Base-by-base conservation (phyloP, 805 yeast species). In the Yarrowia bubula region DNA sequence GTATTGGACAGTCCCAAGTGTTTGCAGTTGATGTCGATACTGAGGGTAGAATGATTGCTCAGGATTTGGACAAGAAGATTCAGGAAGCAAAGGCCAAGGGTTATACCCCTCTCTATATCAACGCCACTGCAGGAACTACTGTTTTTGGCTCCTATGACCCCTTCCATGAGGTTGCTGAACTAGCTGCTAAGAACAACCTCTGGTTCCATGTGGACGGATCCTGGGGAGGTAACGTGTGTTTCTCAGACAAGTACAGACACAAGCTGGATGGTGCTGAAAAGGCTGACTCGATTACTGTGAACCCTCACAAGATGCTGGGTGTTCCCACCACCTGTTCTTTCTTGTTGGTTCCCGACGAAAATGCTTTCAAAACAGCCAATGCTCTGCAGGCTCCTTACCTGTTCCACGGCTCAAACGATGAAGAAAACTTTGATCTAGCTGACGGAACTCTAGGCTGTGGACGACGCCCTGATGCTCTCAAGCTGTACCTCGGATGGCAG, bases 381-480 rank as follows among this genome's bases (percentile, higher is more conserved):
- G 87, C 96, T 2, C 77, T 90, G 60, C 78, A 81, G 37, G 96
- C 96, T 0, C 95, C 95, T 4, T 90, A 90, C 72, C 76, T 90
- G 47, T 90, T 89, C 81, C 96, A 90, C 72, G 79, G 80, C 65
- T 81, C 77, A 44, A 83, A 78, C 4, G 85, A 83, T 39, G 77
- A 71, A 31, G 83, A 80, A 63, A 79, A 81, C 74, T 88, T 79
- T 71, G 96, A 90, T 70, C 81, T 90, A 65, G 96, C 93, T 0
- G 93, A 89, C 73, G 96, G 95, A 13, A 90, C 96, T 2, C 86
- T 90, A 92, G 96, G 96, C 8, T 90, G 96, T 73, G 96, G 96
- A 13, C 83, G 96, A 69, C 81, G 96, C 64, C 85, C 95, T 0
- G 96, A 90, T 74, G 83, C 93, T 3, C 77, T 90, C 74, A 90